Base-by-base conservation (phyloP, 1,284 basidiomycete genomes). In the Moniliophthora roreri region DNA sequence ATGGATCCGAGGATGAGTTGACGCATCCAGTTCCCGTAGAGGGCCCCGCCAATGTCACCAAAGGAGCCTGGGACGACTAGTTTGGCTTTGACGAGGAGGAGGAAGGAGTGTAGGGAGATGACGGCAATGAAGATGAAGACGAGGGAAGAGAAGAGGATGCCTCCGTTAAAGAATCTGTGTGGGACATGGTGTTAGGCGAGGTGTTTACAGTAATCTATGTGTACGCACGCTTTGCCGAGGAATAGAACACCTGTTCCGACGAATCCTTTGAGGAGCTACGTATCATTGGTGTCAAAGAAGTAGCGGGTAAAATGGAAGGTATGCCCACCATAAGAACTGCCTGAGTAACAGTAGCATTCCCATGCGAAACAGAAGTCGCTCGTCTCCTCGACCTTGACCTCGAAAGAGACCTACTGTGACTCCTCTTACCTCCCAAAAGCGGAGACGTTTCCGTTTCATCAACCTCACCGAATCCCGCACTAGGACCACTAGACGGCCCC, bases 161-260 rank as follows among this genome's bases (percentile, higher is more conserved):
- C 95, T 56, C 96, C 96, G 62, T 99, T 99, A 75, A 86, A 88
- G 75, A 99, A 98, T 42, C 91, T 93, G 56, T 24, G 52, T 44
- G 39, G 18, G 42, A 47, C 32, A 37, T 18, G 20, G 23, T 37
- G 26, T 16, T 34, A 47, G n/a, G 13, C 20, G 16, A 45, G 21
- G 55, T 46, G 20, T n/a, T n/a, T n/a, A n/a, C n/a, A 50, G 26
- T 34, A 38, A 1, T 18, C 10, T 55, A 49, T 32, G 9, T 36
- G 34, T 7, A 76, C 87, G 65, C 67, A 87, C 81, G 89, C 96
- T 75, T 95, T 98, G 54, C 94, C 97, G 48, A 99, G 81, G 77
- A 99, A 99, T 23, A 99, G 72, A 10, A 99, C 88, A 32, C 96
- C 96, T 8, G 96, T 99, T 18, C 96, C 96, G 48, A 99, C 88